These are phyloP conservation scores for Pyrrhoderma noxium DNA, from an alignment of 1,284 basidiomycete genomes.

Conservation along the genomic window DNA sequence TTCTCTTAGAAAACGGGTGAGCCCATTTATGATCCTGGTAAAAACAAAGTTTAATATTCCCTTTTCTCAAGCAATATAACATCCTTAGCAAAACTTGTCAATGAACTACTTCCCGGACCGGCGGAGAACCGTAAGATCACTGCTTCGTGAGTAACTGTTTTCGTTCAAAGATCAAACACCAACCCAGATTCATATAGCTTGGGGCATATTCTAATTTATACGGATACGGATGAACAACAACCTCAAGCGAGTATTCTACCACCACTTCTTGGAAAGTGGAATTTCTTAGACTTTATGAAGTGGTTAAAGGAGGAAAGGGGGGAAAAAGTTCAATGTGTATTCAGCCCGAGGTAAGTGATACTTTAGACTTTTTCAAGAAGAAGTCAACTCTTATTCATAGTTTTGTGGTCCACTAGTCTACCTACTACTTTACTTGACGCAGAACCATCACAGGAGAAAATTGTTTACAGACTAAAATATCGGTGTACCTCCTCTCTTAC, in stretches of 20 bases:
- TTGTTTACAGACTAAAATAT: conserved; percentile 53
- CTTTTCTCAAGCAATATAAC: background rate
- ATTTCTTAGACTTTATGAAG: conserved; percentile 37
- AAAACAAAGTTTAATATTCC: background rate
- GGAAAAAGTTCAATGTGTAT: conserved; percentile 31
- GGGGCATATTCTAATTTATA: conserved; percentile 54
- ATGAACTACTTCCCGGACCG: background rate
- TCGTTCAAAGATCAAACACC: background rate
- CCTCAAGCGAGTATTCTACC: conserved; percentile 37
- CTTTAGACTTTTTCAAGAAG: background rate
- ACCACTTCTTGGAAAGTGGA: conserved; percentile 41
- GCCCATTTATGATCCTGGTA: conserved; percentile 10
- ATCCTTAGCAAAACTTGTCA: conserved; percentile 4
- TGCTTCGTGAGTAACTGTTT: conserved; percentile 38
- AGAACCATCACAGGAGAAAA: conserved; percentile 31
- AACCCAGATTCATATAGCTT: conserved; percentile 30
- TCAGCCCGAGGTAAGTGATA: conserved; percentile 46
- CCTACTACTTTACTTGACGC: conserved; percentile 36
- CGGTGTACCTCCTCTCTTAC: conserved; percentile 26
- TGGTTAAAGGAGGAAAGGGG: conserved; percentile 34
- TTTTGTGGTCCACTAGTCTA: conserved; percentile 29
- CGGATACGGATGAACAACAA: conserved; percentile 27
- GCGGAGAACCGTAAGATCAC: conserved; percentile 26
- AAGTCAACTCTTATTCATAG: background rate
- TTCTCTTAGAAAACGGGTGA: conserved; percentile 31